Evolutionary conservation across 1,284 basidiomycete genomes (phyloP).

Genomic region (Leccinum griseonigrum): DNA sequence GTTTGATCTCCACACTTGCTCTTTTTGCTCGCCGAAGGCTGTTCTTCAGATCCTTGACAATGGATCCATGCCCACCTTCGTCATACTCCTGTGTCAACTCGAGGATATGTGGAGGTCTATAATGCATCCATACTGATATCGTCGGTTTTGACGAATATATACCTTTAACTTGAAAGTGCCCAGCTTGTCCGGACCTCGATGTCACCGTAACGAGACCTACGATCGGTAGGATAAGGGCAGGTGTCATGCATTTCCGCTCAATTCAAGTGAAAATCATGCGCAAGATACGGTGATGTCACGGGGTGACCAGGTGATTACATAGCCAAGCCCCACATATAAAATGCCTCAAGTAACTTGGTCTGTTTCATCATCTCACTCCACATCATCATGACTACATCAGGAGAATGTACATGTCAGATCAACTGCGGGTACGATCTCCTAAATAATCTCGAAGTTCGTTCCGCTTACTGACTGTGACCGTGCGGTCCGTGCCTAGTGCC

Average conservation of each 20-base stretch:
- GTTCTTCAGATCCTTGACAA: slow-evolving; percentile 47
- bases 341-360: background rate
- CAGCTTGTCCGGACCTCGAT: no score
- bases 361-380: background rate
- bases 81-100: slow-evolving; percentile 36
- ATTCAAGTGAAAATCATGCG: background rate
- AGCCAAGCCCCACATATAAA: background rate
- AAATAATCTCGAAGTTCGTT: background rate
- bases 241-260: background rate
- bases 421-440: slow-evolving; percentile 20
- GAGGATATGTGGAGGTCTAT: slow-evolving; percentile 40
- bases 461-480: background rate
- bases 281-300: background rate
- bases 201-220: no score
- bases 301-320: background rate
- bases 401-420: slow-evolving; percentile 21
- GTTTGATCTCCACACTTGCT: slow-evolving; percentile 36
- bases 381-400: slow-evolving; percentile 7
- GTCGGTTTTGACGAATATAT: no score
- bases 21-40: slow-evolving; percentile 43
- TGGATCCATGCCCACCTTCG: slow-evolving; percentile 32
- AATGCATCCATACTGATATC: slow-evolving; percentile 11
- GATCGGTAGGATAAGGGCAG: background rate
- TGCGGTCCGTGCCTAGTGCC: slow-evolving; percentile 16
- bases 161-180: no score